Evolutionary conservation across 495 filamentous ascomycete genomes (phyloP), one percentile per base, ranked within the genome.

Genomic region (Podospora comata): DNA sequence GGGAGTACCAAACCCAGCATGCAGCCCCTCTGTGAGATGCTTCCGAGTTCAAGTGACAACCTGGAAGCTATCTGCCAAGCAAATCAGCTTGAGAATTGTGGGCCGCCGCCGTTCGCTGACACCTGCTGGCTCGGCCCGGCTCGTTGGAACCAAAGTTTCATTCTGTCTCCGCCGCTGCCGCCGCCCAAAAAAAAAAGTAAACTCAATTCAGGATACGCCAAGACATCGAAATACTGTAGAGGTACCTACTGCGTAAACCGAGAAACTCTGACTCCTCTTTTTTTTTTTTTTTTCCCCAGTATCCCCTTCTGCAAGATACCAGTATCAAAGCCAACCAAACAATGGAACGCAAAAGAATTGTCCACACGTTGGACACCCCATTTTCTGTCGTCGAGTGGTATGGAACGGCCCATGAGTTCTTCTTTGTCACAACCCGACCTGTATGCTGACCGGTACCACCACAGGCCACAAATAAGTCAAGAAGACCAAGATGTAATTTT

Each of bases 401-500:
- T 71, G 68, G 11, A 13, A 65, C 18, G 23, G 23, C 23, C 23
- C 23, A 23, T 23, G 23, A 23, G 1, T 15, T 23, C 30, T 13
- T 48, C n/a, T 63, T 63, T 63, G 15, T 48, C 20, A 59, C 9
- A 19, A 7, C 20, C 26, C 9, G 23, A 7, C 20, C 26, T 16
- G 27, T 58, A 6, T 5, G 30, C 9, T 5, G 23, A 7, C 13
- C 1, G 48, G 44, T 44, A 0, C 64, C 61, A 58, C 68, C 13
- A 11, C 65, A 88, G 85, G 85, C 86, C 86, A 13, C 69, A 77
- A 53, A 80, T 85, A 19, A 73, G 73, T 15, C 75, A 76, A 13
- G 73, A 83, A 18, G 75, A 86, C 58, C 84, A 88, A 72, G 81
- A 85, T 39, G 80, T 80, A 9, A 85, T 87, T 63, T 70, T 87